Base-by-base conservation (phyloP, 2,329 filamentous ascomycete genomes). In the Ceratocystis papillata region DNA sequence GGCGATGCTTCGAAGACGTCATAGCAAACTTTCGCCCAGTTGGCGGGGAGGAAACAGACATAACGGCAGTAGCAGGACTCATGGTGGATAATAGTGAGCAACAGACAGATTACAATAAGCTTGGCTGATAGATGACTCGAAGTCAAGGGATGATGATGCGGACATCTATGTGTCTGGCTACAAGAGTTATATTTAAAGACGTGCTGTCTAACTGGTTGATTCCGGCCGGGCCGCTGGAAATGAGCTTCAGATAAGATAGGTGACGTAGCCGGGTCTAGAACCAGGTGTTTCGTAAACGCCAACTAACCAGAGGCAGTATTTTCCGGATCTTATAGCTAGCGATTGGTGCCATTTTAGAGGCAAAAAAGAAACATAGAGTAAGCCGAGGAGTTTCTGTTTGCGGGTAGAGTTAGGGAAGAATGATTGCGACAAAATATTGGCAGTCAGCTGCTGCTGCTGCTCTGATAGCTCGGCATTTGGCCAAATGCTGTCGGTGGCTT, bases 1-100 rank as follows among this genome's bases (percentile, higher is more conserved):
- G 77, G 53, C 77, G 77, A 72, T 80, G 77, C 71, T 73, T 73
- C 67, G 78, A 79, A 69, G 77, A 74, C 72, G 75, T 75, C 72
- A 74, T 75, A 10, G 77, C 78, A 72, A 79, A 79, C 71, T 74
- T 75, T 70, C 76, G 78, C 5, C 69, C 69, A 15, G 59, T 50
- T 25, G 17, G 10, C 15, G 53, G 53, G 33, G 33, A 37, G 33
- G 33, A 37, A 37, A 37, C 33, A 37, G 33, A 3, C 33, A 30
- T 22, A 37, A n/a, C 50, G 6, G 20, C 45, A 20, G 53, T 30
- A 50, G 63, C 20, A 59, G 53, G 44, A 20, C 44, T 62, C 64
- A 66, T 66, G 37, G 1, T 62, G 44, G 17, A 53, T 25, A 20
- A 8, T 37, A 12, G 33, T 37, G 33, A 4, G 33, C 10, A 37